phyloP scores from a whole-genome alignment of 306 rosid species.

The Vigna angularis region DNA sequence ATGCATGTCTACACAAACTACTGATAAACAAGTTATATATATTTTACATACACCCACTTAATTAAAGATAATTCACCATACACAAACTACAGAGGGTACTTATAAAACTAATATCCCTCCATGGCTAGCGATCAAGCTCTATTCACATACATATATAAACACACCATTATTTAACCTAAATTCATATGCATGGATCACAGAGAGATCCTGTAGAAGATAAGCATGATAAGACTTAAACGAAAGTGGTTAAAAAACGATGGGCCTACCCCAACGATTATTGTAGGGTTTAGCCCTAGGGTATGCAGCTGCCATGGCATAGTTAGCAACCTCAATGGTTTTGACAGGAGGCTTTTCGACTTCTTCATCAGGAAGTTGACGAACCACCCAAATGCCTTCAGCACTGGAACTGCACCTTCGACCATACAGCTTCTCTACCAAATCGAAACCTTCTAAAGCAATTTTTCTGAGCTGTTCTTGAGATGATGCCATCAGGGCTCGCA shows the following conservation, averaged over 20 bases:
- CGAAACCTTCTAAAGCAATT: conserved; percentile 46
- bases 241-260: no score
- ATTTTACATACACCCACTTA: not conserved
- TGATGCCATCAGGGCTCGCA: not conserved
- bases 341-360: not conserved
- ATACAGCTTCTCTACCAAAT: conserved; percentile 41
- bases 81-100: not conserved
- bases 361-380: conserved; percentile 3
- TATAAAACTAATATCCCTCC: not conserved
- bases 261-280: conserved; percentile 40
- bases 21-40: no score
- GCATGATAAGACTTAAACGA: not conserved
- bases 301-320: not conserved
- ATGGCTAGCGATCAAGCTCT: conserved; percentile 27
- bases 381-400: conserved; percentile 18
- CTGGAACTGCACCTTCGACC: not conserved
- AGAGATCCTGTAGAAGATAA: not conserved
- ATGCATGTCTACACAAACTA: no score
- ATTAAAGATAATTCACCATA: not conserved
- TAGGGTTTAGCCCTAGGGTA: conserved; percentile 36
- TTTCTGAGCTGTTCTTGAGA: conserved; percentile 30
- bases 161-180: not conserved
- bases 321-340: not conserved
- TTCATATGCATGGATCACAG: not conserved
- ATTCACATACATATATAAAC: no score